Conservation (phyloP, 192 early-diverging fungal genomes). For the Rhizophagus clarus region DNA sequence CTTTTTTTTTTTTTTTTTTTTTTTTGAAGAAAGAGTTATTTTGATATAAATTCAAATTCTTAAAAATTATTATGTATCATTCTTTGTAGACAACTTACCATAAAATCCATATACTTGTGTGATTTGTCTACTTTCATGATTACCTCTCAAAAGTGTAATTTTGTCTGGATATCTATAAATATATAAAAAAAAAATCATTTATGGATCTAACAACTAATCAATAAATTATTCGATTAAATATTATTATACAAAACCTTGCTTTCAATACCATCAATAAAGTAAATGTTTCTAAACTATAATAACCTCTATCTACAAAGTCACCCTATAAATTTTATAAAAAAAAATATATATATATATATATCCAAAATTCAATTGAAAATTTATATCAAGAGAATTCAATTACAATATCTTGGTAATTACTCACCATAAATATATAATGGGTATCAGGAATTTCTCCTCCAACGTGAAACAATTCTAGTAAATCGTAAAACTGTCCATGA, state of each 20-base stretch:
- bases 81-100: conserved; percentile 48
- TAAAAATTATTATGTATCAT: not conserved
- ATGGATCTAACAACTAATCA: conserved; percentile 2
- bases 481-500: conserved; percentile 97
- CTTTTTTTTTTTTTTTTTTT: conserved; percentile 38
- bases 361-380: not conserved
- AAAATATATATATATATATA: not conserved
- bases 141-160: conserved; percentile 92
- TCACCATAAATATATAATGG: conserved; percentile 97
- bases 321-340: conserved; percentile 55
- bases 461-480: conserved; percentile 93
- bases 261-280: conserved; percentile 91
- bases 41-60: not conserved
- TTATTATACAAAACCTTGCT: conserved; percentile 67
- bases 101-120: conserved; percentile 97
- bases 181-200: not conserved
- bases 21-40: not conserved
- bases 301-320: conserved; percentile 99
- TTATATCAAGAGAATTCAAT: not conserved
- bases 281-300: conserved; percentile 96
- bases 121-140: conserved; percentile 97
- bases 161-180: conserved; percentile 86
- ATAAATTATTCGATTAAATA: not conserved
- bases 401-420: not conserved
- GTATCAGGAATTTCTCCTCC: conserved; percentile 93